Percentiles rank a stretch among this genome's conserved stretches.
phyloP scores from a whole-genome alignment of 306 rosid species.

The Prunus padus region DNA sequence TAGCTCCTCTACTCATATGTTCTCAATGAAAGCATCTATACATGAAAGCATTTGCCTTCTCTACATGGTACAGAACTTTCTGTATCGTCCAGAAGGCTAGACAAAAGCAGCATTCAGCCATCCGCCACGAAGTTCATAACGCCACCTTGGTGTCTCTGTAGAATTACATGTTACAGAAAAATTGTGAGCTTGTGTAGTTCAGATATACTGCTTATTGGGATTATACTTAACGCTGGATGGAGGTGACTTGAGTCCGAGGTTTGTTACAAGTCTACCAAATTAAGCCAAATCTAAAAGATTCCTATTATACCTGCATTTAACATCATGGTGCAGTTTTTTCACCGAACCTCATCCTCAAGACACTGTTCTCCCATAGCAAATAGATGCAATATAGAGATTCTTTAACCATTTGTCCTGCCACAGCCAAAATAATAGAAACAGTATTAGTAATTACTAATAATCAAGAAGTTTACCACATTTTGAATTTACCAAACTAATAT shows the following conservation, averaged over 20 bases:
- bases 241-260: background rate
- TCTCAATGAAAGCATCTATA: slow-evolving; percentile 16
- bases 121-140: background rate
- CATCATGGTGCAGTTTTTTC: slow-evolving; percentile 12
- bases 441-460: background rate
- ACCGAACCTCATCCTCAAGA: slow-evolving; percentile 23
- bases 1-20: slow-evolving; percentile 4
- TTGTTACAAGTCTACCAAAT: background rate
- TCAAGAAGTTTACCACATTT: background rate
- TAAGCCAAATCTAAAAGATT: background rate
- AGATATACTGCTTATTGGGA: background rate
- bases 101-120: slow-evolving; percentile 5
- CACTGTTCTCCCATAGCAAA: slow-evolving; percentile 44
- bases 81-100: slow-evolving; percentile 12
- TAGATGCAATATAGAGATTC: slow-evolving; percentile 41
- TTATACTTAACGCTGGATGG: background rate
- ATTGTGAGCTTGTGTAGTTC: background rate
- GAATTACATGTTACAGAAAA: background rate
- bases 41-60: slow-evolving; percentile 23
- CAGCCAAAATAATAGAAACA: background rate
- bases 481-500: background rate
- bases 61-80: slow-evolving; percentile 6
- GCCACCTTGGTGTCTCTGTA: background rate
- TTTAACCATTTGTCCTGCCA: slow-evolving; percentile 48
- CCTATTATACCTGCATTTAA: slow-evolving; percentile 21